Conservation (phyloP, 306 rosid species). For the Cyclanthera cordifolia region DNA sequence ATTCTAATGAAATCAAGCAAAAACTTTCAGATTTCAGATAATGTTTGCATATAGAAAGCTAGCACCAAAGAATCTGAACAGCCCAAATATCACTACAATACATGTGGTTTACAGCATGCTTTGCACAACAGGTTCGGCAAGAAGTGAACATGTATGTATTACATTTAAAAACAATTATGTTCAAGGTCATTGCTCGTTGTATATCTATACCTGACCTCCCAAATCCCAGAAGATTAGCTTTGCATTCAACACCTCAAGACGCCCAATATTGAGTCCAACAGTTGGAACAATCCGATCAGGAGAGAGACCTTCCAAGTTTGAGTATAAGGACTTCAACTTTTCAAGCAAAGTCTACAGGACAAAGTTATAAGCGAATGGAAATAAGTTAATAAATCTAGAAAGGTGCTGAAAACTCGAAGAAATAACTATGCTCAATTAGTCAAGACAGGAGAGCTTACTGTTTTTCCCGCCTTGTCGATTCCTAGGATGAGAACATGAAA, state of each 20-base stretch:
- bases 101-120: not conserved
- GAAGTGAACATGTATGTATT: not conserved
- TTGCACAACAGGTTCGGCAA: not conserved
- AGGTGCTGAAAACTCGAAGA: not conserved
- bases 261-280: conserved; percentile 96
- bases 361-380: not conserved
- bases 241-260: conserved; percentile 64
- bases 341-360: conserved; percentile 69
- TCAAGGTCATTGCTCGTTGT: not conserved
- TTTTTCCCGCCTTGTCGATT: conserved; percentile 97
- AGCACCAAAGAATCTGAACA: not conserved
- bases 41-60: not conserved
- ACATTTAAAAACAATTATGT: not conserved
- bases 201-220: conserved; percentile 85
- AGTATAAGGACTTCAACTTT: conserved; percentile 76
- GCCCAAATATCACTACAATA: not conserved
- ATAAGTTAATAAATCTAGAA: not conserved
- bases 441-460: conserved; percentile 41
- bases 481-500: conserved; percentile 95
- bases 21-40: not conserved
- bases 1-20: not conserved
- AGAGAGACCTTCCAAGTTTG: conserved; percentile 76
- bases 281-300: conserved; percentile 97
- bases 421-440: conserved; percentile 6
- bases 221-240: conserved; percentile 97